Evolutionary conservation across 2,329 filamentous ascomycete genomes (phyloP).

Genomic region (Celoporthe dispersa): DNA sequence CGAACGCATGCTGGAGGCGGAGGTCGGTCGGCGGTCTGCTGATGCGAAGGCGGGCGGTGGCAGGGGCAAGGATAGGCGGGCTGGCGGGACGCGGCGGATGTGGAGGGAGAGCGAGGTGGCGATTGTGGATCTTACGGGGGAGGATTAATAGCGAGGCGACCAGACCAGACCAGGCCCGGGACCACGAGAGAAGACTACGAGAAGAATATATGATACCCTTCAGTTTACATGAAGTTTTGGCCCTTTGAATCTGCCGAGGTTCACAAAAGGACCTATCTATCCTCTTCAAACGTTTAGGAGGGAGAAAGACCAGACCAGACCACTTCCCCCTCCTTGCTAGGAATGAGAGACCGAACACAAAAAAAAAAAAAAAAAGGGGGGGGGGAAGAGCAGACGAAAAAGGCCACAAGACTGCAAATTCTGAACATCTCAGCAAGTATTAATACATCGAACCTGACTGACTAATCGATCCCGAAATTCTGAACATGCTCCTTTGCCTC

Average conservation of each 20-base stretch:
- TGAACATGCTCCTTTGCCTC: neutral
- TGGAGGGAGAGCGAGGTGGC: slow-evolving; percentile 34
- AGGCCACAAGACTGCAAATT: neutral
- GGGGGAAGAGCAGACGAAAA: too few relatives aligned
- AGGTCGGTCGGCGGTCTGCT: slow-evolving; percentile 3
- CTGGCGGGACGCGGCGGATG: slow-evolving; percentile 13
- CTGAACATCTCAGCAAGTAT: neutral
- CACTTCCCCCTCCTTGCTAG: too few relatives aligned
- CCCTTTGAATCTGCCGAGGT: too few relatives aligned
- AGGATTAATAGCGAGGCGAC: slow-evolving; percentile 25
- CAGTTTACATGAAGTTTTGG: neutral
- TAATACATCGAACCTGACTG: neutral
- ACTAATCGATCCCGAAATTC: neutral
- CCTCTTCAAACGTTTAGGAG: too few relatives aligned
- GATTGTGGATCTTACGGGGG: slow-evolving; percentile 35
- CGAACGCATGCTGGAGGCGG: slow-evolving; percentile 29
- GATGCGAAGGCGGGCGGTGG: neutral
- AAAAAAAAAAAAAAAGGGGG: too few relatives aligned
- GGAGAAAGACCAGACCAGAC: too few relatives aligned
- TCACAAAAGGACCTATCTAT: too few relatives aligned
- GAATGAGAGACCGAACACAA: too few relatives aligned
- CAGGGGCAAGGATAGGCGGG: neutral
- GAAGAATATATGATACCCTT: neutral
- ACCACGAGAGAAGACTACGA: neutral
- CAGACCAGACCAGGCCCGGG: neutral